phyloP scores from a whole-genome alignment of 345 rosid species.

The Sisymbrium irio region DNA sequence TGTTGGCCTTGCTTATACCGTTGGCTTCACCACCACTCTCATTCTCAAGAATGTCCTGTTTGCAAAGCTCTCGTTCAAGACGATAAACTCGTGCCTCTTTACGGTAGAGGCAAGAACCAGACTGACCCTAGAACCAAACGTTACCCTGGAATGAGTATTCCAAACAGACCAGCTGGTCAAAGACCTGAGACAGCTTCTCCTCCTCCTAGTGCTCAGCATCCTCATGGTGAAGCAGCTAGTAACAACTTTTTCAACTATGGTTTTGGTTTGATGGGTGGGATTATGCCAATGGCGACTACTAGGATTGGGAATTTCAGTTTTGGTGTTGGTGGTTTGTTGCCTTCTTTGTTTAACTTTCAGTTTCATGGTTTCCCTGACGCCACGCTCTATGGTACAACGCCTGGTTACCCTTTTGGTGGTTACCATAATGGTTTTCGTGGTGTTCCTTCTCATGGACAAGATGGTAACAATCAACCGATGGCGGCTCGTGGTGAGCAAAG shows the following conservation, averaged over 20 bases:
- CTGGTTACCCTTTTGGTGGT: constrained; percentile 66
- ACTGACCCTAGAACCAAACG: constrained; percentile 71
- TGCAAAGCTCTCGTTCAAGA: constrained; percentile 91
- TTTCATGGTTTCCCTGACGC: constrained; percentile 75
- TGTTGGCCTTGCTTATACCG: constrained; percentile 93
- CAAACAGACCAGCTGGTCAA: constrained; percentile 67
- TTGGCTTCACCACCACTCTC: constrained; percentile 84
- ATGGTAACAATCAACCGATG: constrained; percentile 12
- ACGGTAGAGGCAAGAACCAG: constrained; percentile 81
- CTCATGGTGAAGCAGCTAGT: constrained; percentile 34
- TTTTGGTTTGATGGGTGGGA: constrained; percentile 69
- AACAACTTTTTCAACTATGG: constrained; percentile 50
- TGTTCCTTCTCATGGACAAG: constrained; percentile 48
- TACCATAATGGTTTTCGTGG: constrained; percentile 51
- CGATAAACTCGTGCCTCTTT: constrained; percentile 91
- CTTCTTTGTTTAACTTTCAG: constrained; percentile 72
- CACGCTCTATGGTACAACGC: constrained; percentile 55
- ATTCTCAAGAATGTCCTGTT: constrained; percentile 86
- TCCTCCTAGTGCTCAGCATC: constrained; percentile 48
- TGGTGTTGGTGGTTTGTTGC: constrained; percentile 75
- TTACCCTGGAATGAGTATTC: constrained; percentile 67
- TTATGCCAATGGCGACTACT: constrained; percentile 62
- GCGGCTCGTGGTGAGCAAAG: constrained; percentile 42
- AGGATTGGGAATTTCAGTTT: constrained; percentile 69
- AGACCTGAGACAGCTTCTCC: constrained; percentile 74